Base-by-base conservation (phyloP, 2,329 filamentous ascomycete genomes). In the Nannizzia gypsea region DNA sequence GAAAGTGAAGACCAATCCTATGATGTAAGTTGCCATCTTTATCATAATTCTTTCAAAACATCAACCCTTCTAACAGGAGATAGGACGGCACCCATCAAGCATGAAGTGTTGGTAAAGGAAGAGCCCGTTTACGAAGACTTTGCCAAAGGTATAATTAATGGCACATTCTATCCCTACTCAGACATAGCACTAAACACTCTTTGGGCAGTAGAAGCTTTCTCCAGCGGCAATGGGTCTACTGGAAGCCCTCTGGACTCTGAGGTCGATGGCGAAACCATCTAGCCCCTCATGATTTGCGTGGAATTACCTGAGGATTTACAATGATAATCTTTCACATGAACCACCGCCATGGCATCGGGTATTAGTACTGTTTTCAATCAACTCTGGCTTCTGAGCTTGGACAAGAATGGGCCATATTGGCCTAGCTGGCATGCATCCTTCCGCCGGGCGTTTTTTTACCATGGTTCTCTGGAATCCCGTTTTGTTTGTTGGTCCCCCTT, bases 121-220 rank as follows among this genome's bases (percentile, higher is more conserved):
- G 52, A 58, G 28, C 56, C 40, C 3, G 15, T 50, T 46, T 28
- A 59, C 34, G 55, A 60, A 9, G 56, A 58, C 20, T 62, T 64
- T 46, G 60, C 57, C 8, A 28, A 57, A 28, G 59, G 60, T 28
- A 62, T 62, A 31, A 61, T 64, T 57, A 58, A 64, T 34, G 56
- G 55, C 36, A 64, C 63, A 36, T 56, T 50, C 3, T 65, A 64
- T 55, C 50, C 56, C 36, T 48, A 26, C 22, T 28, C 57, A 52
- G 59, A 52, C 6, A 34, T 20, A 34, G 11, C n/a, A 20, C 42
- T 48, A 42, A 42, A 48, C 40, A 42, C 28, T 28, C 56, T 58
- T 28, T 58, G 56, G 56, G 22, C 17, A 20, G 36, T 26, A 44
- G 42, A 36, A 24, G 28, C 55, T 24, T 57, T 26, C 55, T 36